Conservation (phyloP, 371 early-diverging fungal species). For the Mortierella sp. region DNA sequence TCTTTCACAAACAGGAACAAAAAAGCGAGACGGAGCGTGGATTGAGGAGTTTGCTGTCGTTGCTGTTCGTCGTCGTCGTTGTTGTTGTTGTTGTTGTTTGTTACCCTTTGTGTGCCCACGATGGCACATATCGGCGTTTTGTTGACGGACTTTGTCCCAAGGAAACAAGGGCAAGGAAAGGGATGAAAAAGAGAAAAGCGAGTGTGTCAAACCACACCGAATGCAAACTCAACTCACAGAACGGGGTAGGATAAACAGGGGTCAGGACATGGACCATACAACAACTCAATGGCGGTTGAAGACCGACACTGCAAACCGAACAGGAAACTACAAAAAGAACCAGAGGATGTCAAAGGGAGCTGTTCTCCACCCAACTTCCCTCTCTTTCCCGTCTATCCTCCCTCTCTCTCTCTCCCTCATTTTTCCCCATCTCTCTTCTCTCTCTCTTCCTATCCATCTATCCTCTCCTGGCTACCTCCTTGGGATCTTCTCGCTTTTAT, state of each 20-base stretch:
- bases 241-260: not conserved
- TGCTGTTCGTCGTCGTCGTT: too few species aligned
- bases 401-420: constrained; percentile 2
- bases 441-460: too few species aligned
- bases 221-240: not conserved
- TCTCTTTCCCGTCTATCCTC: not conserved
- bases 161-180: too few species aligned
- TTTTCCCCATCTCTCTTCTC: constrained; percentile 8
- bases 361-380: not conserved
- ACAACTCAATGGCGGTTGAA: too few species aligned
- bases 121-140: not conserved
- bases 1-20: not conserved
- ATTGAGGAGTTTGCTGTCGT: not conserved
- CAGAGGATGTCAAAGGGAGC: not conserved
- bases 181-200: too few species aligned
- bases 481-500: not conserved
- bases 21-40: not conserved
- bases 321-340: not conserved
- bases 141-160: not conserved
- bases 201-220: too few species aligned
- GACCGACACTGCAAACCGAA: too few species aligned
- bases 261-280: not conserved
- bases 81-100: not conserved
- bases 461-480: constrained; percentile 2
- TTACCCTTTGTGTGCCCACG: not conserved